These are phyloP conservation scores for Bacidia rubella DNA, from an alignment of 495 filamentous ascomycete genomes.

Conservation along the genomic window DNA sequence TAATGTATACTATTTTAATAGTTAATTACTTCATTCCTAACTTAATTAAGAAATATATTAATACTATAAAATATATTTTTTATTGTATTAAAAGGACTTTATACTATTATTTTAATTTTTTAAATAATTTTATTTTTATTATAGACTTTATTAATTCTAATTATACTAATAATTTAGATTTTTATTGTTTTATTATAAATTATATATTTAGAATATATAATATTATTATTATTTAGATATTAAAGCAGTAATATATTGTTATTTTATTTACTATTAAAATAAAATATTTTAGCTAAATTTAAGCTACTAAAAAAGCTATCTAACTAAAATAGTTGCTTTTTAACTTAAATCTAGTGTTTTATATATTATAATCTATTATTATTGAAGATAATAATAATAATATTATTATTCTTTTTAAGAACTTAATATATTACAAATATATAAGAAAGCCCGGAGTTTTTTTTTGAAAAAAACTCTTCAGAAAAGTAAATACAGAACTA, in stretches of 20 bases:
- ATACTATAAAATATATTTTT: too few relatives aligned
- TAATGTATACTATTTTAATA: too few relatives aligned
- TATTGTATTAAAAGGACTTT: too few relatives aligned
- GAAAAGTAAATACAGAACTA: too few relatives aligned
- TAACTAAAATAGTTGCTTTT: not conserved
- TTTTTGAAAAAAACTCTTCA: too few relatives aligned
- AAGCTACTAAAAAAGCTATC: not conserved
- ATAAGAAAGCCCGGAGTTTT: too few relatives aligned
- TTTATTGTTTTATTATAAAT: constrained; percentile 4
- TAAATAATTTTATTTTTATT: too few relatives aligned
- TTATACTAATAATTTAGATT: too few relatives aligned
- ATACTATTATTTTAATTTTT: too few relatives aligned
- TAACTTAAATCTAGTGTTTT: not conserved
- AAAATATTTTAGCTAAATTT: not conserved
- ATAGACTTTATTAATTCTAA: not conserved
- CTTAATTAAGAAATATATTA: too few relatives aligned
- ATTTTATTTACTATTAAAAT: not conserved
- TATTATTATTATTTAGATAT: not conserved
- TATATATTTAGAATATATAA: not conserved
- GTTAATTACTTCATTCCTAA: too few relatives aligned
- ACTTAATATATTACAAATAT: not conserved
- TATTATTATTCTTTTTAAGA: not conserved
- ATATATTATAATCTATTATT: not conserved
- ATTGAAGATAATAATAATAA: not conserved
- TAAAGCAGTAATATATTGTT: not conserved